Percentiles rank a stretch among this genome's conserved stretches.
Conservation (phyloP, 257 asterid genomes). For the Jaltomata sinuosa region DNA sequence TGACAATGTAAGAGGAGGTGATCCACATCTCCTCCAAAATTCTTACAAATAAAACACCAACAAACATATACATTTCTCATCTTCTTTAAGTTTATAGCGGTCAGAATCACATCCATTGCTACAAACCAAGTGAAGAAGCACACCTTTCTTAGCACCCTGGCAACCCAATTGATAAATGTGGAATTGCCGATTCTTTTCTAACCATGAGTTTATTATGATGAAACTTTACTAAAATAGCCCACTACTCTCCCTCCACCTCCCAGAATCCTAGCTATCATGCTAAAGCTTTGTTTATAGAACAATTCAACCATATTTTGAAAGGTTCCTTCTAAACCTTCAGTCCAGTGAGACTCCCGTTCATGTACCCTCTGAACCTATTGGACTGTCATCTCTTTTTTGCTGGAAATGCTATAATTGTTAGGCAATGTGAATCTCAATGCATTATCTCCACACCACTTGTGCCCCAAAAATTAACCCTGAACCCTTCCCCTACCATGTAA, state of each 20-base stretch:
- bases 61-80: too few relatives aligned
- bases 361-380: background rate
- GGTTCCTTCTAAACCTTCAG: background rate
- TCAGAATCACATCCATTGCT: too few relatives aligned
- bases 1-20: too few relatives aligned
- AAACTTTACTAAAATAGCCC: background rate
- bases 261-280: background rate
- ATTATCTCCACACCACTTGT: background rate
- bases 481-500: background rate
- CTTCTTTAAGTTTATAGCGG: too few relatives aligned
- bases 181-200: background rate
- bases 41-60: too few relatives aligned
- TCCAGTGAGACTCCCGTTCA: background rate
- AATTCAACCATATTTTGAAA: background rate
- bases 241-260: background rate
- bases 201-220: background rate
- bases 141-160: too few relatives aligned
- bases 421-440: background rate
- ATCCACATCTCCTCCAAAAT: too few relatives aligned
- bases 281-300: background rate
- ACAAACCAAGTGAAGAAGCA: too few relatives aligned
- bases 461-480: background rate
- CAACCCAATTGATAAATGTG: background rate
- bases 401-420: background rate
- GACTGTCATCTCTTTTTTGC: background rate